Evolutionary conservation across 2,329 filamentous ascomycete species (phyloP).

Genomic region (Thelonectria rubi): DNA sequence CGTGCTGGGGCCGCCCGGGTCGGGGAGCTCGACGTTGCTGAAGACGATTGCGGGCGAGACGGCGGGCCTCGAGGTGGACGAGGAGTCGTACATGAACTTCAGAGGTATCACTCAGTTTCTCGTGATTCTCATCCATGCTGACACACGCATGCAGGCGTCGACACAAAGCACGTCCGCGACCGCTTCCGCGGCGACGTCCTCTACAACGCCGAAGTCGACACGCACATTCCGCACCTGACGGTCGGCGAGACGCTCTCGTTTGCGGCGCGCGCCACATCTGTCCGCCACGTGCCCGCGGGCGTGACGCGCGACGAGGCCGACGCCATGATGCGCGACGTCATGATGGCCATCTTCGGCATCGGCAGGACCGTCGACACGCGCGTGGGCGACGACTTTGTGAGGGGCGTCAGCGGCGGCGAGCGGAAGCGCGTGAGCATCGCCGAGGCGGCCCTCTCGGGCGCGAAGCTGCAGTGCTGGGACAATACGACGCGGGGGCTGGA

Average conservation of each 20-base stretch:
- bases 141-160: slow-evolving; percentile 33
- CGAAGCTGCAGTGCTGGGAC: slow-evolving; percentile 46
- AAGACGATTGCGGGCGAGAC: slow-evolving; percentile 65
- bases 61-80: slow-evolving; percentile 46
- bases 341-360: slow-evolving; percentile 81
- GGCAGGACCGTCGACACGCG: slow-evolving; percentile 75
- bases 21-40: slow-evolving; percentile 65
- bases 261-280: slow-evolving; percentile 69
- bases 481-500: slow-evolving; percentile 45
- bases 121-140: background rate
- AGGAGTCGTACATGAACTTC: slow-evolving; percentile 56
- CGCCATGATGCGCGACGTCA: slow-evolving; percentile 56
- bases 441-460: slow-evolving; percentile 60
- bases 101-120: slow-evolving; percentile 49
- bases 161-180: slow-evolving; percentile 48
- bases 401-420: slow-evolving; percentile 81
- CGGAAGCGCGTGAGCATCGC: slow-evolving; percentile 81
- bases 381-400: slow-evolving; percentile 74
- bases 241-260: slow-evolving; percentile 72
- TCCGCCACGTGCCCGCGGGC: slow-evolving; percentile 58
- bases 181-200: slow-evolving; percentile 64
- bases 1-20: slow-evolving; percentile 61
- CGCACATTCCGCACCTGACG: slow-evolving; percentile 73
- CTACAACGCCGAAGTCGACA: slow-evolving; percentile 71
- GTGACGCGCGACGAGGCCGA: slow-evolving; percentile 29